A percentile compares a stretch with the other conserved stretches of the same genome.
Conservation (phyloP, 371 early-diverging fungal species). For the Mucor lusitanicus region DNA sequence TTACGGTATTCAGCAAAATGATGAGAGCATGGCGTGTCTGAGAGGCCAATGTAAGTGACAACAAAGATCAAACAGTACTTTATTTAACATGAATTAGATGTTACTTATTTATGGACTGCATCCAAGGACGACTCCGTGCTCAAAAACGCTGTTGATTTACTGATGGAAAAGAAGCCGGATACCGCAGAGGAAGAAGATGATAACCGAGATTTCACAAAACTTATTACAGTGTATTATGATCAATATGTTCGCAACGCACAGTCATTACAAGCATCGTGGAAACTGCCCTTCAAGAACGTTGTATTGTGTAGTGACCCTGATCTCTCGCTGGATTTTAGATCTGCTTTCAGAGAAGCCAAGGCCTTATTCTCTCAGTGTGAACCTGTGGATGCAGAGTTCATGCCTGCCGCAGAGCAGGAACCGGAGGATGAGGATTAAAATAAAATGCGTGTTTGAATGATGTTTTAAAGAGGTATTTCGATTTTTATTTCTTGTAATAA, state of each 20-base stretch:
- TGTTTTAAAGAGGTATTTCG: not conserved
- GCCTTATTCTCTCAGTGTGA: conserved; percentile 49
- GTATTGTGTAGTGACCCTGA: conserved; percentile 47
- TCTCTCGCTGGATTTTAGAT: conserved; percentile 50
- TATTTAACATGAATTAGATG: conserved; percentile 6
- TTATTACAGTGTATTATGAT: conserved; percentile 50
- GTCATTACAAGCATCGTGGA: conserved; percentile 11
- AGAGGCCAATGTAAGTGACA: conserved; percentile 56
- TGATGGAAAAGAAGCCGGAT: conserved; percentile 22
- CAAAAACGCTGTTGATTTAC: conserved; percentile 21
- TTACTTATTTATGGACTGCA: conserved; percentile 35
- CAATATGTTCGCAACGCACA: conserved; percentile 42
- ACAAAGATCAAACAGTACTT: not conserved
- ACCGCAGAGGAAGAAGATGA: not conserved
- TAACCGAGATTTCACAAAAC: not conserved
- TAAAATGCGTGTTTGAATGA: not conserved
- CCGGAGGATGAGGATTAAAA: conserved; percentile 38
- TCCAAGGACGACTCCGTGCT: conserved; percentile 31
- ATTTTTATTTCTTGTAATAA: not conserved
- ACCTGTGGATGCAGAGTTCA: conserved; percentile 50
- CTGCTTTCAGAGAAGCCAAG: conserved; percentile 50
- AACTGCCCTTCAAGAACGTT: conserved; percentile 46
- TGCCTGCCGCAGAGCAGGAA: conserved; percentile 56
- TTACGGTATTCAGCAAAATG: conserved; percentile 56
- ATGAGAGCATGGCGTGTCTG: conserved; percentile 68